A percentile compares a stretch with the other conserved stretches of the same genome.
Conservation (phyloP, 768 basidiomycete species). For the Kwoniella sp. region DNA sequence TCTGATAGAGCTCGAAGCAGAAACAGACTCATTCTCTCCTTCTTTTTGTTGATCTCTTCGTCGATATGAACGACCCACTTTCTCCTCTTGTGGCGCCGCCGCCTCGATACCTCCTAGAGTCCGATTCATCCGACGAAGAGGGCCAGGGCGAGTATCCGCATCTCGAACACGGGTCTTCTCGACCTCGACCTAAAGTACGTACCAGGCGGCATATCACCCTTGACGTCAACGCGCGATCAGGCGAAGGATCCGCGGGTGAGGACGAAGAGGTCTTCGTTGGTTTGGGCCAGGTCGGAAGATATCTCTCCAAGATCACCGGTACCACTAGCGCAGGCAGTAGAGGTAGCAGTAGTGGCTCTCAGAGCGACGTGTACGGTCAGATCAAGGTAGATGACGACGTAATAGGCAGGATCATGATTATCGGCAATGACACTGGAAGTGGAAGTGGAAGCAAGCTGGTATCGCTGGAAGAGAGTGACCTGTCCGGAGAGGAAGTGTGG, state of each 20-base stretch:
- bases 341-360: conserved; percentile 4
- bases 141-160: conserved; percentile 40
- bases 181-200: conserved; percentile 14
- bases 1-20: no score
- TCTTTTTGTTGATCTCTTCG: neutral
- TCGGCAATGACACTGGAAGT: neutral
- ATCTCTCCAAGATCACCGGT: conserved; percentile 16
- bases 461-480: conserved; percentile 15
- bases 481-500: conserved; percentile 14
- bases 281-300: conserved; percentile 39
- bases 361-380: neutral
- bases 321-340: neutral
- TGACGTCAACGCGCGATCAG: neutral
- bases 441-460: neutral
- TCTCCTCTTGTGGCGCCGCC: conserved; percentile 39
- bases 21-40: no score
- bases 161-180: conserved; percentile 10
- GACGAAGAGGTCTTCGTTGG: conserved; percentile 25
- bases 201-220: neutral
- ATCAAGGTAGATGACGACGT: conserved; percentile 8
- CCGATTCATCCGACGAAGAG: conserved; percentile 53
- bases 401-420: conserved; percentile 7
- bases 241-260: neutral
- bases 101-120: conserved; percentile 50
- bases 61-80: conserved; percentile 45